Evolutionary conservation across 2,329 filamentous ascomycete genomes (phyloP).

Genomic region (Fusarium subtropicale): DNA sequence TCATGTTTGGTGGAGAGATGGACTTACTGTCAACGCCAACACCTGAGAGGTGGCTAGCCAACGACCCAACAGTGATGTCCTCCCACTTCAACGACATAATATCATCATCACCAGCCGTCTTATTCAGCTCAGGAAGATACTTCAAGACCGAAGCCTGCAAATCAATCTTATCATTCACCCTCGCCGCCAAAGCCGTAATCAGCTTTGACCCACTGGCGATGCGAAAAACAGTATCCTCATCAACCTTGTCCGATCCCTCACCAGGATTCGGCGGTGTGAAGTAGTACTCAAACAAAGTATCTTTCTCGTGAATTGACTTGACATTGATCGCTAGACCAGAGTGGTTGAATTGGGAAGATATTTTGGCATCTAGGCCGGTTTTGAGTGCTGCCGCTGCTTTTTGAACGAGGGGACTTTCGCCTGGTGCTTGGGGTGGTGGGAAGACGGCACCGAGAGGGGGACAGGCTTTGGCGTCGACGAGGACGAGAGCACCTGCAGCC

Average conservation of each 20-base stretch:
- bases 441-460: conserved; percentile 58
- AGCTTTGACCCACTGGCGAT: conserved; percentile 54
- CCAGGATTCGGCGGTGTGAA: conserved; percentile 53
- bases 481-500: conserved; percentile 25
- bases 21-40: conserved; percentile 53
- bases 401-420: conserved; percentile 48
- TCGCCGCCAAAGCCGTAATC: conserved; percentile 49
- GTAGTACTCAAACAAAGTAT: conserved; percentile 54
- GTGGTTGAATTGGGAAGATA: conserved; percentile 45
- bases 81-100: conserved; percentile 58
- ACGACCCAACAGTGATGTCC: conserved; percentile 58
- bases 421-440: conserved; percentile 52
- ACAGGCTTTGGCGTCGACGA: conserved; percentile 51
- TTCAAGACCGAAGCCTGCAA: conserved; percentile 59
- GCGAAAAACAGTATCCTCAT: conserved; percentile 51
- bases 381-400: conserved; percentile 44
- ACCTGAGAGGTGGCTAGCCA: conserved; percentile 61
- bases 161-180: conserved; percentile 48
- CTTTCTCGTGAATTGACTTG: conserved; percentile 56
- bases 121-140: conserved; percentile 56
- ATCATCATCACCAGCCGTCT: conserved; percentile 42
- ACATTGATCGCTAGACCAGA: conserved; percentile 56
- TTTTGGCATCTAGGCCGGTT: conserved; percentile 42
- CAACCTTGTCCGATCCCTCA: conserved; percentile 43
- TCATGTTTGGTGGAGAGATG: fast-evolving